Base-by-base conservation (phyloP, 306 rosid genomes). In the Quercus glauca region DNA sequence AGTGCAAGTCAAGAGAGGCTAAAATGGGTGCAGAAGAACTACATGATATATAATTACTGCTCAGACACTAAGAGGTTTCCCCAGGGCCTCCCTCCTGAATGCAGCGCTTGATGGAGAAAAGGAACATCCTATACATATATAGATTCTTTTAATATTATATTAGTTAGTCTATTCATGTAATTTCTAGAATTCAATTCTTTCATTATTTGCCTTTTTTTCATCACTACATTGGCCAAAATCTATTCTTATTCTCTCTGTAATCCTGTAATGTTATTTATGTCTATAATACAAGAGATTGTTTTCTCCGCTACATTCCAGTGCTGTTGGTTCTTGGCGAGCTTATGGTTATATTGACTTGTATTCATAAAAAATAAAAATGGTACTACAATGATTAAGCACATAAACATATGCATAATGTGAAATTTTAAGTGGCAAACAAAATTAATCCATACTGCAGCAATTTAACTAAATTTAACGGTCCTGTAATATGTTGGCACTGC, bases 11-110 rank as follows among this genome's bases (percentile, higher is more conserved):
- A 86, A 17, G 73, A 81, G 0, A 87, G 75, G 49, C 43, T 93
- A 1, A 41, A 65, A 8, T 87, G 90, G 94, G 92, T 79, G 58
- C 91, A 88, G 74, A 85, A 75, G 25, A 88, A 91, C 29, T 88
- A 85, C 75, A 93, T 91, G 97, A 89, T 93, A 4, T 93, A 93
- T 56, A 81, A 91, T 72, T 91, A 89, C 52, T 93, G 94, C 76
- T 17, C 72, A 0, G 92, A 89, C 57, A 6, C 49, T 1, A 83
- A 76, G 74, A 73, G 91, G 15, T 89, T 87, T 69, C 89, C 88
- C 14, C 89, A 85, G 23, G 91, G 88, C 71, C 12, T 79, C 15
- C 91, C 91, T 63, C 20, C 7, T 3, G 91, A 76, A 31, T 81
- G 83, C 81, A 56, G 19, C n/a, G 20, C 60, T 11, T 37, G 43